Conservation (phyloP, 805 yeast species). For the Yamadazyma phyllophila region DNA sequence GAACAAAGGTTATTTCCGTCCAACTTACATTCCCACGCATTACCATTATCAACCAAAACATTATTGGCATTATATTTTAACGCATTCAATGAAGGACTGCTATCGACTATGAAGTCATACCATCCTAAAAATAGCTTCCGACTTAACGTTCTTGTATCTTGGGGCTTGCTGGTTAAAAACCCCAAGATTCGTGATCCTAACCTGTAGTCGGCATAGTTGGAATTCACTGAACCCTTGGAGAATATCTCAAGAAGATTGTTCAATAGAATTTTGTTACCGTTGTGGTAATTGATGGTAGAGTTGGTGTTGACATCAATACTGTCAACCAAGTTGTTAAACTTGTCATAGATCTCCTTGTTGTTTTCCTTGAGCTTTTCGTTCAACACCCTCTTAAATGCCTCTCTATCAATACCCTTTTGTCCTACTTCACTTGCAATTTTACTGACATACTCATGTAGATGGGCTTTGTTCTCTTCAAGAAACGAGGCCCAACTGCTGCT, state of each 20-base stretch:
- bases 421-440: slow-evolving; percentile 6
- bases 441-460: slow-evolving; percentile 19
- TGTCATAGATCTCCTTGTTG: slow-evolving; percentile 21
- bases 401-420: slow-evolving; percentile 18
- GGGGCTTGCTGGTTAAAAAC: slow-evolving; percentile 30
- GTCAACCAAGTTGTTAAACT: slow-evolving; percentile 27
- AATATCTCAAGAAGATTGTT: slow-evolving; percentile 30
- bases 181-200: slow-evolving; percentile 41
- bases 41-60: slow-evolving; percentile 31
- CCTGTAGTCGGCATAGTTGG: slow-evolving; percentile 40
- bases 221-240: slow-evolving; percentile 32
- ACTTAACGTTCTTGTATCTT: slow-evolving; percentile 18
- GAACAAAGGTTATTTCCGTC: slow-evolving; percentile 20
- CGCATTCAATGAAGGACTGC: slow-evolving; percentile 20
- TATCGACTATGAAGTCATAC: slow-evolving; percentile 33
- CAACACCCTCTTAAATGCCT: slow-evolving; percentile 22
- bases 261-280: slow-evolving; percentile 24
- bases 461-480: slow-evolving; percentile 18
- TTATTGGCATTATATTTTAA: slow-evolving; percentile 40
- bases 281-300: slow-evolving; percentile 7
- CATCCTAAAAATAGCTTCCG: slow-evolving; percentile 37
- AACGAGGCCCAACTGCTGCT: slow-evolving; percentile 24
- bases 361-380: slow-evolving; percentile 21
- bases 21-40: slow-evolving; percentile 33
- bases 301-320: slow-evolving; percentile 16